Evolutionary conservation across 108 stramenopile genomes (phyloP), one percentile per base, ranked within the genome.

Genomic region (Skeletonema potamos): DNA sequence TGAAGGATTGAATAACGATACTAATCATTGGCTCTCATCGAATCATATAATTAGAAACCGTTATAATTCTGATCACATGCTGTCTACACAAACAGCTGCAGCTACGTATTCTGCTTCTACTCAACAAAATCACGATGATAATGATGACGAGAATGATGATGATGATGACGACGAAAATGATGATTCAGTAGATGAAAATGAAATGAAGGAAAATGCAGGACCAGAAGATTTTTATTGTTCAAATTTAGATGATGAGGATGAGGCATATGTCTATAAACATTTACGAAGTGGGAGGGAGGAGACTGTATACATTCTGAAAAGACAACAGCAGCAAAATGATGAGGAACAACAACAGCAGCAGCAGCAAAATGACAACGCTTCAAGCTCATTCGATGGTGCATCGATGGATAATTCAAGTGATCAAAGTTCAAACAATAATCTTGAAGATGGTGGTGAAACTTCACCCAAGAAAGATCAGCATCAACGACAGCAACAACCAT

Each of bases 221-320:
- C 36, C 58, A 58, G 76, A 77, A 30, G 64, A 70, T 46, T 70
- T 77, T 26, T 77, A 77, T 13, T 77, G 69, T 22, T 64, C 63
- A 33, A 77, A 77, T 41, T 58, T 85, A 61, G 94, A 95, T 68
- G 84, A 90, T 10, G 87, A 91, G 66, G 92, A 95, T 74, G 91
- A 89, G 72, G 90, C 90, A 28, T 95, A 88, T 77, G 94, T 95
- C 4, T 89, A 92, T 66, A 73, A 74, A 28, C 72, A 95, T 60
- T 77, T 95, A 66, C 73, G 94, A 33, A 57, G 85, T 32, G 87
- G 89, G 18, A 68, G 82, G 37, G 66, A 73, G 37, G 85, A 90
- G 66, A 44, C 73, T 41, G 73, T 87, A 8, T 56, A 56, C 30
- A 58, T n/a, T n/a, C n/a, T 72, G 28, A 61, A 63, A 46, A 34